Evolutionary conservation across 2,329 filamentous ascomycete genomes (phyloP).

Genomic region (Cordyceps tenuipes): DNA sequence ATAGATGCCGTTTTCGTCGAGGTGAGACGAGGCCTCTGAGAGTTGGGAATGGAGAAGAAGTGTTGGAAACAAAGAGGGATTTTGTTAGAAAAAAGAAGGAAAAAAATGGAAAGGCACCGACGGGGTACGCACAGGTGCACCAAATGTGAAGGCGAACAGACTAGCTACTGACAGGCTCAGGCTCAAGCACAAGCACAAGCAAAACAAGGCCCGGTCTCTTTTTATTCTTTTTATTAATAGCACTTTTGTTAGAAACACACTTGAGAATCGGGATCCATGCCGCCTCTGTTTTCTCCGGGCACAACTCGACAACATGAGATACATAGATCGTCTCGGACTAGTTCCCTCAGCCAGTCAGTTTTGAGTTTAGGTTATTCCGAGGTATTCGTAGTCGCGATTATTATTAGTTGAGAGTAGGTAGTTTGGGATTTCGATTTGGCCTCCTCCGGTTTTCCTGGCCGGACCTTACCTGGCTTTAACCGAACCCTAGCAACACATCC

Average conservation of each 20-base stretch:
- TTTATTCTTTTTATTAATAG: too few relatives aligned
- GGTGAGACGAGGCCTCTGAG: background rate
- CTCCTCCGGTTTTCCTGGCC: background rate
- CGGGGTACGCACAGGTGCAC: background rate
- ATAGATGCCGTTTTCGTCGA: background rate
- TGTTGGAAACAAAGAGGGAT: background rate
- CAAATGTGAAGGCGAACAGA: background rate
- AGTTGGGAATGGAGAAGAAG: background rate
- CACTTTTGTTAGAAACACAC: too few relatives aligned
- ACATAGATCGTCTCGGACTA: too few relatives aligned
- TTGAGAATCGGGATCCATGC: too few relatives aligned
- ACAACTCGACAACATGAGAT: too few relatives aligned
- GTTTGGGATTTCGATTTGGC: background rate
- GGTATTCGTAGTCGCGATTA: too few relatives aligned
- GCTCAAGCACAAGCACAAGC: background rate
- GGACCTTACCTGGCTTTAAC: background rate
- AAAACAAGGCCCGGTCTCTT: background rate
- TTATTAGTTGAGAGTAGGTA: too few relatives aligned
- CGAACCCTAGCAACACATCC: constrained; percentile 5
- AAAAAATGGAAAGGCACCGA: background rate
- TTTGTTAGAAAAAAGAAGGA: background rate
- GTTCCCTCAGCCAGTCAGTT: too few relatives aligned
- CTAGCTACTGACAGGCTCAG: too few relatives aligned
- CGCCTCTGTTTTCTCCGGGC: too few relatives aligned
- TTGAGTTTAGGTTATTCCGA: too few relatives aligned